A percentile compares a stretch with the other conserved stretches of the same genome.
These are phyloP conservation scores for Lasiosphaeris hirsuta DNA, from an alignment of 495 filamentous ascomycete species.

Conservation along the genomic window DNA sequence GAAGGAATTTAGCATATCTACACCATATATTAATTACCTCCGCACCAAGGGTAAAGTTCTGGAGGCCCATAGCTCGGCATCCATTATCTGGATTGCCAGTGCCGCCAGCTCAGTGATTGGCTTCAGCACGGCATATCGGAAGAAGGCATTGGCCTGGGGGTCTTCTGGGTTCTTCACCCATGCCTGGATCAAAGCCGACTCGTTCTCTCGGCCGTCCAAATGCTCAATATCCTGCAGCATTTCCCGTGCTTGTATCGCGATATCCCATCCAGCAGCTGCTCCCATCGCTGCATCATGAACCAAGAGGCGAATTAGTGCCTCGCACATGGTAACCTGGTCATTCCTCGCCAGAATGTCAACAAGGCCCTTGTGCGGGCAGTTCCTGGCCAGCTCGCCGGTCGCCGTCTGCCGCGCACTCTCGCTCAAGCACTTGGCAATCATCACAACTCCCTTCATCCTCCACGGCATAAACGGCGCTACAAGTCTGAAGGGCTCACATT, in stretches of 20 bases:
- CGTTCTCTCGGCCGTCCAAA: constrained; percentile 33
- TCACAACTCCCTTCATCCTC: constrained; percentile 37
- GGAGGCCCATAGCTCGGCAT: constrained; percentile 25
- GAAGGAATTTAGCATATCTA: neutral
- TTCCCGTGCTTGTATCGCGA: constrained; percentile 31
- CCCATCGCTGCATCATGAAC: constrained; percentile 29
- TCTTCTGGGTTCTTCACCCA: constrained; percentile 37
- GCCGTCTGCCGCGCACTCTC: constrained; percentile 26
- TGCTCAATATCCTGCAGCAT: constrained; percentile 38
- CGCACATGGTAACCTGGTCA: constrained; percentile 43
- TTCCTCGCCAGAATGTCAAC: constrained; percentile 24
- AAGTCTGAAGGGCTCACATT: constrained; percentile 34
- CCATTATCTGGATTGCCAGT: constrained; percentile 35
- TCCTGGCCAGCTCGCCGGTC: constrained; percentile 15
- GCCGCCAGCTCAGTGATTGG: constrained; percentile 34
- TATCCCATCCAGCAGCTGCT: constrained; percentile 34
- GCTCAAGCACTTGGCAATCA: constrained; percentile 37
- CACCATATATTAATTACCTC: neutral
- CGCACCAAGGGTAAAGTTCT: neutral
- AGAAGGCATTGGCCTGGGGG: constrained; percentile 31
- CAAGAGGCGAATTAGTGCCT: constrained; percentile 34
- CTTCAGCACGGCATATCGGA: constrained; percentile 33
- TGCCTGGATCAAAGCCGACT: constrained; percentile 31
- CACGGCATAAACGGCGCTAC: constrained; percentile 37
- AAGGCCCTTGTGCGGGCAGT: constrained; percentile 23